Conservation (phyloP, 192 early-diverging fungal species). For the Backusella westeae region DNA sequence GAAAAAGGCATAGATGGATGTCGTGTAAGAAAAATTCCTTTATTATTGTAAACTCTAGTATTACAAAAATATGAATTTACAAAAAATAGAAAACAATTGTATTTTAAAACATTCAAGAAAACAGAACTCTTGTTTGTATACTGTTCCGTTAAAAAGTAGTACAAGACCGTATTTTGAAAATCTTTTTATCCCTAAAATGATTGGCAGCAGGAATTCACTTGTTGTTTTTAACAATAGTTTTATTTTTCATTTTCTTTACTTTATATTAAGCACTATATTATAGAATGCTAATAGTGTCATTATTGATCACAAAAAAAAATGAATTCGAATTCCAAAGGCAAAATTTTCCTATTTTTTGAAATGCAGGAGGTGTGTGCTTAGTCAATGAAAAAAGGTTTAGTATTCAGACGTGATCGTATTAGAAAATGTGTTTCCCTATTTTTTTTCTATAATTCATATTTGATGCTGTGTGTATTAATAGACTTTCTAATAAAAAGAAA, state of each 20-base stretch:
- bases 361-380: background rate
- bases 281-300: background rate
- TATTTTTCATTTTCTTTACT: background rate
- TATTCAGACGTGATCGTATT: background rate
- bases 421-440: background rate
- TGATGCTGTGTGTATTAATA: background rate
- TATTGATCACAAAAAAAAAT: background rate
- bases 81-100: background rate
- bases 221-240: background rate
- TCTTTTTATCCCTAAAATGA: background rate
- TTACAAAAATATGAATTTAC: too few species aligned
- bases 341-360: background rate
- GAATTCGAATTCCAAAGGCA: background rate
- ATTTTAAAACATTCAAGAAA: background rate
- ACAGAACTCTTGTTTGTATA: background rate
- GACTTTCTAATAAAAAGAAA: background rate
- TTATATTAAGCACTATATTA: background rate
- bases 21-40: background rate
- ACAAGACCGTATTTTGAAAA: background rate
- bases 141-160: background rate
- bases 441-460: background rate
- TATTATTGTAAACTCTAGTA: background rate
- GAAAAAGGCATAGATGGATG: background rate
- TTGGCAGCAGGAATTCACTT: background rate
- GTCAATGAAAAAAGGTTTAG: background rate